Evolutionary conservation across 2,329 filamentous ascomycete species (phyloP), one percentile per base, ranked within the genome.

Genomic region (Aspergillus hortae): DNA sequence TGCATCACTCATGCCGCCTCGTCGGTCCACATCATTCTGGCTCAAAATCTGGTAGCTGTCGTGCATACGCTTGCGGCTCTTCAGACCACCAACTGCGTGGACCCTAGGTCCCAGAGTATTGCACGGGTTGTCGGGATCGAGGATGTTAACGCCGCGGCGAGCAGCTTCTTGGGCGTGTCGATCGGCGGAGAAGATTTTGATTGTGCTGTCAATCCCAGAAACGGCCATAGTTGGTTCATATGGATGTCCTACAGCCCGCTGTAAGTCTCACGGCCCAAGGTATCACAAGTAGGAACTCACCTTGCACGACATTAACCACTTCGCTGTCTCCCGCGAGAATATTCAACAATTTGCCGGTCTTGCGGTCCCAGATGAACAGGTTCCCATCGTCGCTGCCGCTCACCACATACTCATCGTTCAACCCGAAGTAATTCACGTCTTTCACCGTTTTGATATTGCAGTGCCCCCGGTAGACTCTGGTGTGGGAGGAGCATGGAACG

Each of bases 391-490:
- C 85, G 53, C 81, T 84, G 5, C 85, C 85, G 51, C 80, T 84
- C 10, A 87, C 83, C 10, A 88, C 82, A 56, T 86, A 88, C 62
- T 87, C 84, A 59, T 88, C 85, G 53, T 86, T 72, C 35, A 85
- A 68, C 0, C 85, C 85, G 56, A 84, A 87, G 68, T 81, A 88
- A 55, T 87, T 87, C 54, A 87, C 82, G 61, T 88, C 85, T 60
- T 88, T 88, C 59, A 87, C 83, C 1, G 83, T 87, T 57, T 82
- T 79, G 48, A 85, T 77, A 57, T 87, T 87, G 70, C 84, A 87
- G 64, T 87, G 85, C 2, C 85, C 85, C 3, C 74, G 73, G 62
- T 86, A 88, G 17, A 76, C 67, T 36, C 78, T 78, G 2, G 78
- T 83, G 56, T 85, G 80, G 2, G 80, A 71, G 15, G 73, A 76